Base-by-base conservation (phyloP, 768 basidiomycete species). In the Xerocomus brunneocitrinus region DNA sequence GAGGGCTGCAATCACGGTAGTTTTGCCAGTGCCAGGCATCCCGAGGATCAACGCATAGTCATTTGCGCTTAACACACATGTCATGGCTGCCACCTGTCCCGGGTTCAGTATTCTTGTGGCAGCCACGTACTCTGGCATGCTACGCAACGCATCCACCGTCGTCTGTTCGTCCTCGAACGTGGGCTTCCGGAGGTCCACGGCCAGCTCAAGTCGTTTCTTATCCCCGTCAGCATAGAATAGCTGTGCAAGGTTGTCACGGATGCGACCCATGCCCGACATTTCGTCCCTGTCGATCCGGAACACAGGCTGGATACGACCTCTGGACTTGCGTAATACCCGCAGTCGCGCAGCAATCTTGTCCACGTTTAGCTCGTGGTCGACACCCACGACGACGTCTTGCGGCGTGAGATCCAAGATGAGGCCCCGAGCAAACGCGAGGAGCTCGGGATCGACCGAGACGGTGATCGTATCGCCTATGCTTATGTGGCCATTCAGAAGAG, bases 21-120 rank as follows among this genome's bases (percentile, higher is more conserved):
- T 97, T 72, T 99, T 99, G 8, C 97, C 95, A 4, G 95, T 98
- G 0, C 97, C 97, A 8, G 97, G 97, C 97, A 98, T 98, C 14
- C 97, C 97, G 7, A 98, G 76, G 27, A 99, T 81, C 52, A 98
- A 72, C 1, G 95, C 87, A 65, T 98, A 99, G 67, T 99, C 94
- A 53, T 81, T 74, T 2, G 97, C 92, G 6, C 77, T 72, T 25
- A 98, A 66, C 3, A 87, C 90, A 61, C 84, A 88, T 22, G 71
- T 68, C 67, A 95, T 78, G 2, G 95, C 95, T 7, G 67, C 60
- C 62, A 73, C 58, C 71, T 99, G 97, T 51, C 83, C 84, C 1
- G 68, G 58, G 62, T 98, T 98, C 16, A 98, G 73, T 39, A 71
- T 59, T 8, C 66, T 55, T 5, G 75, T 72, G 24, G 65, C 47